phyloP scores from a whole-genome alignment of 768 basidiomycete species.

The Mrakia blollopis region DNA sequence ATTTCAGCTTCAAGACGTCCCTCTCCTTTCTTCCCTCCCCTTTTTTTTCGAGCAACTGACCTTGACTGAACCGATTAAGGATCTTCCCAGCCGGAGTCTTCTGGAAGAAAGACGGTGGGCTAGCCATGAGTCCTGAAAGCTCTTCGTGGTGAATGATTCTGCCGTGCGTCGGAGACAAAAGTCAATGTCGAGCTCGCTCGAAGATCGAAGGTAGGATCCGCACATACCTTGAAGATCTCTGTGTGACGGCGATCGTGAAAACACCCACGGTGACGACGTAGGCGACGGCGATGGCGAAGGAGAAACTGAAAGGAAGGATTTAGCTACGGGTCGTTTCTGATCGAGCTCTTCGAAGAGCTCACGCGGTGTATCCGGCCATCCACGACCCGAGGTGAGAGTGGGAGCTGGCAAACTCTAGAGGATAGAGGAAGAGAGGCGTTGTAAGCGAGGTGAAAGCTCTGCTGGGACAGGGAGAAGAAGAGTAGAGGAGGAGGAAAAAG shows the following conservation, averaged over 20 bases:
- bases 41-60: not conserved
- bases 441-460: not conserved
- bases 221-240: not conserved
- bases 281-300: not conserved
- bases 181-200: not conserved
- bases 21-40: not conserved
- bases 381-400: not conserved
- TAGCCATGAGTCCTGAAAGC: slow-evolving; percentile 11
- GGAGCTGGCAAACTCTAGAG: not conserved
- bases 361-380: not conserved
- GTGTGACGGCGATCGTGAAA: not conserved
- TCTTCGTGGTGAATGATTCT: slow-evolving; percentile 12
- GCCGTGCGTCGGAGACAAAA: too few species aligned
- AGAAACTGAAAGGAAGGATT: not conserved
- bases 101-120: slow-evolving; percentile 22
- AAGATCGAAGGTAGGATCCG: not conserved
- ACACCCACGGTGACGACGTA: not conserved
- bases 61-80: slow-evolving; percentile 25
- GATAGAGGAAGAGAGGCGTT: not conserved
- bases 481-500: not conserved
- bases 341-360: not conserved
- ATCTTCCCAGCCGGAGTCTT: slow-evolving; percentile 15
- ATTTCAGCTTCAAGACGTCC: not conserved
- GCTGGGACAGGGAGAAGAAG: too few species aligned
- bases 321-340: not conserved